These are phyloP conservation scores for Silene noctiflora DNA, from an alignment of 179 eudicot genomes.

Conservation along the genomic window DNA sequence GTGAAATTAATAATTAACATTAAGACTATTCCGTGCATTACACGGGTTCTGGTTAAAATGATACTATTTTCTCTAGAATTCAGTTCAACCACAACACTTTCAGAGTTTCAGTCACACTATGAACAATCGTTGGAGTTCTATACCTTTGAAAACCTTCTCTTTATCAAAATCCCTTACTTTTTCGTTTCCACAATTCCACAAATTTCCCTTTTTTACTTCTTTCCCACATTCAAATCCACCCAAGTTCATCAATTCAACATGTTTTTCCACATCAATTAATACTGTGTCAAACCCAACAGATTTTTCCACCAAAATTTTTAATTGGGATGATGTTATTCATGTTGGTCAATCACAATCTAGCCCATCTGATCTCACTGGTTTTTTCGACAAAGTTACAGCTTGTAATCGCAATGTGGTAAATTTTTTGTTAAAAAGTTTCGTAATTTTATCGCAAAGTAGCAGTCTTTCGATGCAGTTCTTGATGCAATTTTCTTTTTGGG, in stretches of 20 bases:
- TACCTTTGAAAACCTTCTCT: constrained; percentile 25
- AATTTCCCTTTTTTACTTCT: constrained; percentile 7
- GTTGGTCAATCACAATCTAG: constrained; percentile 32
- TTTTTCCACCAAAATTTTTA: constrained; percentile 34
- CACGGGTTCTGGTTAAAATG: no score
- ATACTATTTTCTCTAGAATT: no score
- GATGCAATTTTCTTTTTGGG: no score
- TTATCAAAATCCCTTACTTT: constrained; percentile 9
- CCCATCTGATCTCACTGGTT: constrained; percentile 47
- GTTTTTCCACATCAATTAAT: constrained; percentile 18
- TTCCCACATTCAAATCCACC: background rate
- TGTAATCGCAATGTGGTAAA: constrained; percentile 68
- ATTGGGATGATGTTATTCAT: constrained; percentile 67
- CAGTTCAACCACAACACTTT: no score
- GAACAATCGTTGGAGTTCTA: constrained; percentile 4
- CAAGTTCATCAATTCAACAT: background rate
- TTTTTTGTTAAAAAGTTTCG: background rate
- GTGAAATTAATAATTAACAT: no score
- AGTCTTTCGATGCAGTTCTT: no score
- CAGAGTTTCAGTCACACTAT: no score
- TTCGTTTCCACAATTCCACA: constrained; percentile 16
- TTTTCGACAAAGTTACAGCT: constrained; percentile 45
- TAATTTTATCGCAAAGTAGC: no score
- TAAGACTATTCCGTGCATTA: no score
- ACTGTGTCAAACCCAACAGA: constrained; percentile 6